These are phyloP conservation scores for Corinectria fuckeliana DNA, from an alignment of 2,329 filamentous ascomycete genomes.

Conservation along the genomic window DNA sequence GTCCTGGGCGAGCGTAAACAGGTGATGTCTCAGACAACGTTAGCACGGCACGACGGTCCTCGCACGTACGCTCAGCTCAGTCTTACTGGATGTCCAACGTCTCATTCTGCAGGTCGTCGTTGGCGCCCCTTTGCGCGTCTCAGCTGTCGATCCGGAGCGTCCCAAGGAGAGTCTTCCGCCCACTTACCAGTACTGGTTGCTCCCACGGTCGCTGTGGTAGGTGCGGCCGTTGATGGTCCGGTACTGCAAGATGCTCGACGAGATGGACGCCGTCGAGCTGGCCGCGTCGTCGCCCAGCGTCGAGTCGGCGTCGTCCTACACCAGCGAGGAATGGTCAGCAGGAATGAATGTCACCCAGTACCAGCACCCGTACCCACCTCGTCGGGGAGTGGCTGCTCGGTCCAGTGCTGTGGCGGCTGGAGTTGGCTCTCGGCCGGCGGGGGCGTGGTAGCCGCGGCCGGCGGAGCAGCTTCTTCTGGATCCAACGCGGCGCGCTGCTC, in stretches of 20 bases:
- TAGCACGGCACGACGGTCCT: not conserved
- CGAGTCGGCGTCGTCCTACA: constrained; percentile 18
- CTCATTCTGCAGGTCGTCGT: constrained; percentile 21
- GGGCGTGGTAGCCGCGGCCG: no score
- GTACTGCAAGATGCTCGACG: constrained; percentile 21
- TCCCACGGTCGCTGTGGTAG: constrained; percentile 23
- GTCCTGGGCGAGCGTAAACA: constrained; percentile 14
- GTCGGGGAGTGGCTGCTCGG: constrained; percentile 2
- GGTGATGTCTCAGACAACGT: constrained; percentile 17
- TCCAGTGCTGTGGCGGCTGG: constrained; percentile 15
- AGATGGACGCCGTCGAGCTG: constrained; percentile 24
- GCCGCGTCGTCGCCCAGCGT: constrained; percentile 23
- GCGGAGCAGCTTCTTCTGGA: not conserved
- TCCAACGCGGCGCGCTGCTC: no score
- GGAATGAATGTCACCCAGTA: no score
- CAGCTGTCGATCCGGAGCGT: not conserved
- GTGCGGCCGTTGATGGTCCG: constrained; percentile 23
- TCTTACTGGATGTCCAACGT: constrained; percentile 26
- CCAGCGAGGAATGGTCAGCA: no score
- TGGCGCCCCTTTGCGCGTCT: constrained; percentile 17
- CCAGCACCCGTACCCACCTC: no score
- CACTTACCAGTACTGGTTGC: constrained; percentile 20
- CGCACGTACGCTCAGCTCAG: not conserved
- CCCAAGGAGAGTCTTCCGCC: not conserved
- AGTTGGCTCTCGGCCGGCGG: constrained; percentile 1